Base-by-base conservation (phyloP, 148 eudicot genomes). In the Dysphania ambrosioides region DNA sequence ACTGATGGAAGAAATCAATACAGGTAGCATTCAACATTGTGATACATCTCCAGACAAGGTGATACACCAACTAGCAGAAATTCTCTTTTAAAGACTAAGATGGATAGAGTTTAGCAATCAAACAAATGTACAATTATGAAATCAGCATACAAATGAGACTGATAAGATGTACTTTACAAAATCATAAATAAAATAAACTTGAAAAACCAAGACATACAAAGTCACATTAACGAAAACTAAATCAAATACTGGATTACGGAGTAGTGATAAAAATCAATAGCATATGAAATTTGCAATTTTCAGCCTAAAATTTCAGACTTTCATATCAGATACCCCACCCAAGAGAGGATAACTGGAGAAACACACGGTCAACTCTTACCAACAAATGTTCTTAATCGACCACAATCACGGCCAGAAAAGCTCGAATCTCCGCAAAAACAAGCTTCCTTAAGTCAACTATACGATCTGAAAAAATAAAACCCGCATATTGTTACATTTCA, bases 341-440 rank as follows among this genome's bases (percentile, higher is more conserved):
- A n/a, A n/a, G n/a, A n/a, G n/a, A n/a, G n/a, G n/a, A n/a, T n/a
- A n/a, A n/a, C n/a, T n/a, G n/a, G n/a, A n/a, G 9, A 42, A 42
- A 42, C 13, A 9, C 16, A 15, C 9, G 13, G 12, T 15, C 23
- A 16, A 70, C 24, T 42, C 71, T 67, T 67, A 67, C 71, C 71
- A 67, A 67, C 8, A 11, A 26, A 41, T 12, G 0, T 12, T 67
- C 49, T 40, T 26, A 41, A 5, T 21, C 55, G 42, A 67, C 27
- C 55, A 26, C 69, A 79, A 30, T 68, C 34, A 74, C 40, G 27
- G 41, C 66, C 68, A 42, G 9, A 51, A 40, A 63, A 68, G 26
- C 51, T 56, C 66, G 55, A 78, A 72, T 73, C 63, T 38, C 68
- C 62, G 53, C 62, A 60, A 47, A 66, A 73, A 51, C 66, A 77